A percentile compares a stretch with the other conserved stretches of the same genome.
These are phyloP conservation scores for Epicoccum sorghinum DNA, from an alignment of 2,329 filamentous ascomycete species.

Conservation along the genomic window DNA sequence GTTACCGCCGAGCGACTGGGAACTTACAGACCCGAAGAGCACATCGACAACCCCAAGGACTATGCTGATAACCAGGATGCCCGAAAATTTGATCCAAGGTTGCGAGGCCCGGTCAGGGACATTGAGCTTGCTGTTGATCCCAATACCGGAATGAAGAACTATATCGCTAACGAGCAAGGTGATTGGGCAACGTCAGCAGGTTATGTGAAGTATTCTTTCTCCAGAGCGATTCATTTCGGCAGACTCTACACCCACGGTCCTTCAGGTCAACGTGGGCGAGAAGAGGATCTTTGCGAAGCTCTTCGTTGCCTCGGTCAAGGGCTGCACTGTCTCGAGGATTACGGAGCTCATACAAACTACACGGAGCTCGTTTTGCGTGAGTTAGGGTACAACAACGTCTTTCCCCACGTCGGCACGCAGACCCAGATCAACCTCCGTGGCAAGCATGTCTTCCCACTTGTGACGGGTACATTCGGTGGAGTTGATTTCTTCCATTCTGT, in stretches of 20 bases:
- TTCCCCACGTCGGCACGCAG: slow-evolving; percentile 57
- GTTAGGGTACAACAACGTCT: slow-evolving; percentile 58
- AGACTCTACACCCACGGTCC: slow-evolving; percentile 54
- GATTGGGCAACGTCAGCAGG: slow-evolving; percentile 89
- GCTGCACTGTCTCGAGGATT: slow-evolving; percentile 61
- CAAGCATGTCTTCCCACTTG: slow-evolving; percentile 57
- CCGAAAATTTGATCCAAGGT: slow-evolving; percentile 76
- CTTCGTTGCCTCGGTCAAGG: slow-evolving; percentile 59
- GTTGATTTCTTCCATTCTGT: slow-evolving; percentile 59
- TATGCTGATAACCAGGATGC: slow-evolving; percentile 76
- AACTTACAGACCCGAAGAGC: slow-evolving; percentile 57
- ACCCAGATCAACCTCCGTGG: slow-evolving; percentile 54
- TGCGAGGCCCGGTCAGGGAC: slow-evolving; percentile 74
- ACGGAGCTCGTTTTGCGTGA: slow-evolving; percentile 60
- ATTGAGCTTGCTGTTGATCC: slow-evolving; percentile 55
- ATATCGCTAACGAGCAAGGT: slow-evolving; percentile 89
- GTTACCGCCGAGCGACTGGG: slow-evolving; percentile 61
- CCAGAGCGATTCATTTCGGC: slow-evolving; percentile 56
- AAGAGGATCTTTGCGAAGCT: slow-evolving; percentile 57
- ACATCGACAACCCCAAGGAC: slow-evolving; percentile 52
- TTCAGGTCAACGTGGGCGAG: slow-evolving; percentile 47
- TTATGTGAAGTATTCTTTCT: slow-evolving; percentile 66
- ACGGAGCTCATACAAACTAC: slow-evolving; percentile 62
- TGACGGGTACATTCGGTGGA: slow-evolving; percentile 62
- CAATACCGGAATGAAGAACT: slow-evolving; percentile 90